Evolutionary conservation across 2,329 filamentous ascomycete genomes (phyloP), one percentile per base, ranked within the genome.

Genomic region (Hortaea werneckii): DNA sequence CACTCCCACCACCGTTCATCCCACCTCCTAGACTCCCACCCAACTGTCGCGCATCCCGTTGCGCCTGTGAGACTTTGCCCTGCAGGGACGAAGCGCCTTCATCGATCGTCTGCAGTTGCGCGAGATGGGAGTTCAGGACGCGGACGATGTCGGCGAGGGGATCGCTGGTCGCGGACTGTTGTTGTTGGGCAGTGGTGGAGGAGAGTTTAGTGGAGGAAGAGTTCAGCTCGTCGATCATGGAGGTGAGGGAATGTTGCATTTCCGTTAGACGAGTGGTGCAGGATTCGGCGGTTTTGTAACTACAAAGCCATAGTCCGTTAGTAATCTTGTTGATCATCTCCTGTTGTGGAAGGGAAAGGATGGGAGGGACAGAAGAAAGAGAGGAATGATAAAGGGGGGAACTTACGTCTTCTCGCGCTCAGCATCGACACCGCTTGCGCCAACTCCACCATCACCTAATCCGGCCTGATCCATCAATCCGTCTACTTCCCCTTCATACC

Each of bases 161-260:
- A 45, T 60, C 54, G 11, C 53, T 53, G n/a, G 32, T 34, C 13
- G 30, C 40, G 40, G n/a, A 12, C 28, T 9, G 12, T 28, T 46
- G 48, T 32, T 43, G 43, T 9, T 20, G 32, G n/a, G 54, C 49
- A 48, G 85, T 50, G 48, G 85, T 87, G 27, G 47, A 52, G 4
- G 51, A 90, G 54, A 98, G 71, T 26, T 82, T 87, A 45, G 85
- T 78, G n/a, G 87, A 92, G 51, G 94, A 90, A 56, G 83, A 80
- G 64, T 98, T 98, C 63, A 98, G 94, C 67, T 96, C 92, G 63
- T 94, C 89, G 57, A 98, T 94, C 88, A 98, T 96, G 69, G 87
- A 90, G 41, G 80, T 82, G 52, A 98, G 74, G 62, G 95, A 88
- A 63, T 87, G 86, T 61, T 87, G 88, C 80, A 96, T 94, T 57